Percentiles rank a stretch among this genome's conserved stretches.
phyloP scores from a whole-genome alignment of 495 filamentous ascomycete species.

The Neurospora tetrasperma region DNA sequence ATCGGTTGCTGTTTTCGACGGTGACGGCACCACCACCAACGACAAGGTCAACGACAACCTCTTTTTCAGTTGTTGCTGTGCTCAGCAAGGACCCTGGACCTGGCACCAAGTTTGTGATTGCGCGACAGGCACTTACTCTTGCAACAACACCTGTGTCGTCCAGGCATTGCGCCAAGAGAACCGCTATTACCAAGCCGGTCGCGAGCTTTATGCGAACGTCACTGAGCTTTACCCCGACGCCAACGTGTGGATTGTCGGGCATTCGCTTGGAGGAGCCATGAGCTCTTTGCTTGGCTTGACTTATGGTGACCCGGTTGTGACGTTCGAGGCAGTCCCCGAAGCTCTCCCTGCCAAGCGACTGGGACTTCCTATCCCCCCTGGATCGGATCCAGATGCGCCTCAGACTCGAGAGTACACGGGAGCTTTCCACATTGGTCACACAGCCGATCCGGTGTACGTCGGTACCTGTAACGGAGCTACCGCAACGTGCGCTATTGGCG shows the following conservation, averaged over 20 bases:
- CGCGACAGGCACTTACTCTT: slow-evolving; percentile 69
- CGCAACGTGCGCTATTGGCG: slow-evolving; percentile 79
- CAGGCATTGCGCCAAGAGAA: slow-evolving; percentile 68
- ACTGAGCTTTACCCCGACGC: slow-evolving; percentile 78
- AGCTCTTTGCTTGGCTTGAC: slow-evolving; percentile 79
- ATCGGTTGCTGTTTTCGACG: slow-evolving; percentile 83
- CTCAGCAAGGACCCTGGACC: slow-evolving; percentile 74
- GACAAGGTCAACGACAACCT: slow-evolving; percentile 97
- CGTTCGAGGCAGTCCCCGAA: slow-evolving; percentile 85
- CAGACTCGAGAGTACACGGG: slow-evolving; percentile 64
- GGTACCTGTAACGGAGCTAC: slow-evolving; percentile 86
- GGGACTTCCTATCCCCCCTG: slow-evolving; percentile 79
- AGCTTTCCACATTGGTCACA: slow-evolving; percentile 89
- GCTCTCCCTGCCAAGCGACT: slow-evolving; percentile 77
- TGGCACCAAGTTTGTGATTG: slow-evolving; percentile 92
- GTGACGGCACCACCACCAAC: slow-evolving; percentile 88
- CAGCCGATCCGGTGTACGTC: slow-evolving; percentile 90
- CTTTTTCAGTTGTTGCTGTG: slow-evolving; percentile 96
- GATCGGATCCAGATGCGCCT: slow-evolving; percentile 54
- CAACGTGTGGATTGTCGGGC: slow-evolving; percentile 78
- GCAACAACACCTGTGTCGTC: slow-evolving; percentile 80
- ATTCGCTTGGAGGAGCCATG: slow-evolving; percentile 85
- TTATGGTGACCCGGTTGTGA: slow-evolving; percentile 76
- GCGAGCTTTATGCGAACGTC: slow-evolving; percentile 85
- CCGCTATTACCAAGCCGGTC: slow-evolving; percentile 77